Conservation (phyloP, 495 filamentous ascomycete species). For the Lepidopterella palustris region DNA sequence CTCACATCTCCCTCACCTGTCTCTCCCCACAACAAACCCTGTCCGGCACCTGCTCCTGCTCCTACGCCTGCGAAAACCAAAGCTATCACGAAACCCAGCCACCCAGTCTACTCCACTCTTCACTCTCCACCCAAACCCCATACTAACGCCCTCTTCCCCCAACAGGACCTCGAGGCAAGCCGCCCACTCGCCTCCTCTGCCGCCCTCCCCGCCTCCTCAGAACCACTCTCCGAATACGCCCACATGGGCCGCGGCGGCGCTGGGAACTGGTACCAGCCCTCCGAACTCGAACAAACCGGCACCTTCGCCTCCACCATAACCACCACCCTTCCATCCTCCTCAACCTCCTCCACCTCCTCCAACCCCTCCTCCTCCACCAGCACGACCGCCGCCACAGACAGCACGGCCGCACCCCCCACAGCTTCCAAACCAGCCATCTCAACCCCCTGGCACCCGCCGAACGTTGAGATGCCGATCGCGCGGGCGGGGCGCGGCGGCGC, state of each 20-base stretch:
- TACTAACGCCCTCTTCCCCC: neutral
- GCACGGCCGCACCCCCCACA: constrained; percentile 26
- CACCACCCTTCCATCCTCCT: constrained; percentile 23
- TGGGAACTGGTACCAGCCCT: constrained; percentile 50
- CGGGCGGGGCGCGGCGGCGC: constrained; percentile 50
- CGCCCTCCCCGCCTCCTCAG: constrained; percentile 14
- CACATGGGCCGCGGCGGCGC: constrained; percentile 55
- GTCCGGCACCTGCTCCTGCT: no score
- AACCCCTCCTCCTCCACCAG: constrained; percentile 23
- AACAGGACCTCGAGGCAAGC: constrained; percentile 33
- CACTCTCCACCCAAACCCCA: neutral
- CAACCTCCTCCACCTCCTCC: constrained; percentile 12
- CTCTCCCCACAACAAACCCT: no score
- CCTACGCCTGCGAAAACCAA: neutral
- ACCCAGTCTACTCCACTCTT: neutral
- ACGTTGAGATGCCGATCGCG: constrained; percentile 15
- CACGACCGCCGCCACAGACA: no score
- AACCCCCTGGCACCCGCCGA: constrained; percentile 26
- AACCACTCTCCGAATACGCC: constrained; percentile 37
- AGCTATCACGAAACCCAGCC: neutral
- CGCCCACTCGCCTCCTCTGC: constrained; percentile 18
- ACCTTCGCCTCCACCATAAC: constrained; percentile 26
- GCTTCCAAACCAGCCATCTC: constrained; percentile 12
- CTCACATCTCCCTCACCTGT: no score
- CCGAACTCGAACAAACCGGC: constrained; percentile 23